Evolutionary conservation across 179 eudicot genomes (phyloP).

Genomic region (Silene coronaria): DNA sequence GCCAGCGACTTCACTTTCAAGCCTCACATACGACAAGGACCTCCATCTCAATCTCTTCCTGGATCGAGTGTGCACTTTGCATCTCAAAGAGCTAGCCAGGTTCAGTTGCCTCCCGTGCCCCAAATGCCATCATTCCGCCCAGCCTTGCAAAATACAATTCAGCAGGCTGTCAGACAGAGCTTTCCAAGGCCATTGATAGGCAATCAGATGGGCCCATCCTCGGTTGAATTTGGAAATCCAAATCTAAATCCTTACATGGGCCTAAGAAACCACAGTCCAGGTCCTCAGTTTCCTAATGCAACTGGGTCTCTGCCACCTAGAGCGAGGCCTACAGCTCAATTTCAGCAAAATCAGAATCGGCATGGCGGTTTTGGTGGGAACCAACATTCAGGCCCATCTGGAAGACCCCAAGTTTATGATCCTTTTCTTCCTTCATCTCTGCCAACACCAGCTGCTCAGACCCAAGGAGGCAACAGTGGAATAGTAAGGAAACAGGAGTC

Average conservation of each 20-base stretch:
- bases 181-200: slow-evolving; percentile 44
- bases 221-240: slow-evolving; percentile 34
- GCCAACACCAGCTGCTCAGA: slow-evolving; percentile 27
- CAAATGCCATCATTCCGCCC: slow-evolving; percentile 51
- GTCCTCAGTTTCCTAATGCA: slow-evolving; percentile 27
- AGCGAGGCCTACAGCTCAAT: slow-evolving; percentile 34
- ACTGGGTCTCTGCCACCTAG: slow-evolving; percentile 44
- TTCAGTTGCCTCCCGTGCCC: slow-evolving; percentile 37
- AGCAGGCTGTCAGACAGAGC: slow-evolving; percentile 39
- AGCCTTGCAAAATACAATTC: slow-evolving; percentile 29
- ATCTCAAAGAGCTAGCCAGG: slow-evolving; percentile 32
- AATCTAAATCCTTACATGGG: slow-evolving; percentile 41
- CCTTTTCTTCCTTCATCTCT: slow-evolving; percentile 74
- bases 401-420: slow-evolving; percentile 67
- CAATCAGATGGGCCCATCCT: slow-evolving; percentile 43
- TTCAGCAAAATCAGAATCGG: slow-evolving; percentile 42
- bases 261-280: slow-evolving; percentile 39
- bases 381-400: slow-evolving; percentile 43
- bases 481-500: slow-evolving; percentile 47
- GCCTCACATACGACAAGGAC: slow-evolving; percentile 52
- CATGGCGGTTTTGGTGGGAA: slow-evolving; percentile 35
- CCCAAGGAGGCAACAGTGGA: slow-evolving; percentile 37
- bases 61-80: slow-evolving; percentile 39
- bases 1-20: slow-evolving; percentile 73
- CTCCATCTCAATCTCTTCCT: slow-evolving; percentile 31